phyloP scores from a whole-genome alignment of 75 land plant genomes.

The Ceratopteris richardii region DNA sequence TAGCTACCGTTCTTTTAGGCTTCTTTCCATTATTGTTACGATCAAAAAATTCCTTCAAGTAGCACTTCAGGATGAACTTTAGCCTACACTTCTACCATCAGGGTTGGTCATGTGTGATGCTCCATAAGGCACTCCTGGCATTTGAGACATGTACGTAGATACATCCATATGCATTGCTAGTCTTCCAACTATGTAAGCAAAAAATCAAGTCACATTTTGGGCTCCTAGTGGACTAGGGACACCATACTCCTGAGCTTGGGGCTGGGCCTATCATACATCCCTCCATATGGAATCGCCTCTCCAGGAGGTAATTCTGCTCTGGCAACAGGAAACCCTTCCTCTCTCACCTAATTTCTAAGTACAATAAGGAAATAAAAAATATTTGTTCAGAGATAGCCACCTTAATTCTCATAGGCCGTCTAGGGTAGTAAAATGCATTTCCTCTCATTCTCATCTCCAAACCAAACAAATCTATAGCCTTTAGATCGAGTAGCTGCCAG shows the following conservation, averaged over 20 bases:
- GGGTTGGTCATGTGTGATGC: not conserved
- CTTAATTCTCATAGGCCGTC: no score
- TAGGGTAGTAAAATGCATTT: no score
- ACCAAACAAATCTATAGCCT: no score
- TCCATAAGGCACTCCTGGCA: not conserved
- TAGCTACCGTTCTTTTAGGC: no score
- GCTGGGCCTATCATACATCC: conserved; percentile 43
- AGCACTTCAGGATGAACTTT: not conserved
- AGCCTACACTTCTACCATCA: not conserved
- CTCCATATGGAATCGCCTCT: conserved; percentile 49
- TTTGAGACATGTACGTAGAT: not conserved
- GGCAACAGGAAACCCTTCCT: conserved; percentile 31
- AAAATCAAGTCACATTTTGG: not conserved
- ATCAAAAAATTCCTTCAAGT: no score
- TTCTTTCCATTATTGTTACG: no score
- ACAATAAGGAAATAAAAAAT: conserved; percentile 69
- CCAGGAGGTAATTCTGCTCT: conserved; percentile 42
- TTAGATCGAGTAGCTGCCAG: no score
- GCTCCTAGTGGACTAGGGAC: not conserved
- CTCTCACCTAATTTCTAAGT: conserved; percentile 63
- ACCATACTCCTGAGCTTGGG: not conserved
- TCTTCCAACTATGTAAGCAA: not conserved
- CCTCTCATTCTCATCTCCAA: no score
- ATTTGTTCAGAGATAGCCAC: no score
- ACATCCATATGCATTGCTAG: not conserved